Conservation (phyloP, 2,329 filamentous ascomycete genomes). For the Paecilomyces sp. region DNA sequence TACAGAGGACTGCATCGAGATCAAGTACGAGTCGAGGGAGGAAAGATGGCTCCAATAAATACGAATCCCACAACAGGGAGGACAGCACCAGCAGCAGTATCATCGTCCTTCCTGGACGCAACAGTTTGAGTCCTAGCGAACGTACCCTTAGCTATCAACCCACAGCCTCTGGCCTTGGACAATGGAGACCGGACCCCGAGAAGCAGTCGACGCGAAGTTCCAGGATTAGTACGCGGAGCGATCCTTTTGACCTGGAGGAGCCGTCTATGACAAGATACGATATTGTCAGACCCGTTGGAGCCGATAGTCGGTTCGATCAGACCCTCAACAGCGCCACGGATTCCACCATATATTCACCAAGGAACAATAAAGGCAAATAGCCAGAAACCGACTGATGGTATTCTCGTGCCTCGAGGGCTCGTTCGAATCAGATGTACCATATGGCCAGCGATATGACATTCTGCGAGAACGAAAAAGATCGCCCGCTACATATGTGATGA, state of each 20-base stretch:
- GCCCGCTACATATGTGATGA: neutral
- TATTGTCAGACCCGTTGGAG: neutral
- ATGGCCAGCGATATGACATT: neutral
- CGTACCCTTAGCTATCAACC: conserved; percentile 8
- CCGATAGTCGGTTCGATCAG: neutral
- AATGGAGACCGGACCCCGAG: conserved; percentile 7
- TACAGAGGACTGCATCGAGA: neutral
- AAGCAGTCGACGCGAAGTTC: conserved; percentile 2
- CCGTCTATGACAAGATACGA: conserved; percentile 2
- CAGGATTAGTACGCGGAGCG: conserved; percentile 20
- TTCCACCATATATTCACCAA: neutral
- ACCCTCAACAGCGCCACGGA: neutral
- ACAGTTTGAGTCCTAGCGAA: conserved; percentile 12
- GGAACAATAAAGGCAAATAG: neutral
- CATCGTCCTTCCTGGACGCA: conserved; percentile 19
- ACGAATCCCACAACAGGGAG: conserved; percentile 4
- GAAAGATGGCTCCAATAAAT: neutral
- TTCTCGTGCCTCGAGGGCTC: neutral
- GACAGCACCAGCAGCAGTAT: conserved; percentile 19
- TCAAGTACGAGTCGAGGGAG: neutral
- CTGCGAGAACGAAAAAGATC: neutral
- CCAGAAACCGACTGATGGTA: neutral
- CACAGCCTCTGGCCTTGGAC: conserved; percentile 8
- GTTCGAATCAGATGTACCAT: neutral
- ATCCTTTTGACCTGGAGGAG: conserved; percentile 29